These are phyloP conservation scores for Aspergillus wentii DNA, from an alignment of 495 filamentous ascomycete species.

Conservation along the genomic window DNA sequence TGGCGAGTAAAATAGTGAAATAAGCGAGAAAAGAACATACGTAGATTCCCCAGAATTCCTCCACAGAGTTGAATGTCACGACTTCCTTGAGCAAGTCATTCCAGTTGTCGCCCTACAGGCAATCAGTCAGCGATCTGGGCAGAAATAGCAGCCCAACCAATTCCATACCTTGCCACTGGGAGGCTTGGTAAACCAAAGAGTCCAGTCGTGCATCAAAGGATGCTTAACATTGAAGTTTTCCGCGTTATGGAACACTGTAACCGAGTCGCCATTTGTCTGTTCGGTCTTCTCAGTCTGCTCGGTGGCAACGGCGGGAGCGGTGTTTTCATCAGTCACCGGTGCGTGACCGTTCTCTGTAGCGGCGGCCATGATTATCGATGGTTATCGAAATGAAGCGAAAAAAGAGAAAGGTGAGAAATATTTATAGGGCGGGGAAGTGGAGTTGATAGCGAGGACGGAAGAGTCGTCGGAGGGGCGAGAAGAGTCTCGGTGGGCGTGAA, in stretches of 20 bases:
- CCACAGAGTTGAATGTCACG: conserved; percentile 95
- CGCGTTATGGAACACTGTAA: conserved; percentile 95
- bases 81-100: conserved; percentile 97
- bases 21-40: conserved; percentile 49
- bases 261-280: conserved; percentile 46
- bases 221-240: conserved; percentile 99
- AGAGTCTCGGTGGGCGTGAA: conserved; percentile 26
- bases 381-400: not conserved
- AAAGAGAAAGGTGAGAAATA: conserved; percentile 4
- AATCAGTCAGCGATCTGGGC: conserved; percentile 16
- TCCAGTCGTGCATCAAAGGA: conserved; percentile 93
- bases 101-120: conserved; percentile 86
- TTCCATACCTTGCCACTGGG: conserved; percentile 83
- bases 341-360: conserved; percentile 37
- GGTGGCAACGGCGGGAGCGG: conserved; percentile 25
- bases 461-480: conserved; percentile 20
- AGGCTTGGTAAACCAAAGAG: conserved; percentile 98
- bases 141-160: conserved; percentile 1
- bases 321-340: conserved; percentile 39
- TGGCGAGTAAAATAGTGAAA: not conserved
- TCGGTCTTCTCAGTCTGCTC: conserved; percentile 27
- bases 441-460: conserved; percentile 12
- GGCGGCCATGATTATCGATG: conserved; percentile 32
- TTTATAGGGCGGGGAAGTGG: conserved; percentile 13
- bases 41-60: conserved; percentile 99